Percentiles rank a stretch among this genome's conserved stretches.
Conservation (phyloP, 345 rosid genomes). For the Aethionema arabicum region DNA sequence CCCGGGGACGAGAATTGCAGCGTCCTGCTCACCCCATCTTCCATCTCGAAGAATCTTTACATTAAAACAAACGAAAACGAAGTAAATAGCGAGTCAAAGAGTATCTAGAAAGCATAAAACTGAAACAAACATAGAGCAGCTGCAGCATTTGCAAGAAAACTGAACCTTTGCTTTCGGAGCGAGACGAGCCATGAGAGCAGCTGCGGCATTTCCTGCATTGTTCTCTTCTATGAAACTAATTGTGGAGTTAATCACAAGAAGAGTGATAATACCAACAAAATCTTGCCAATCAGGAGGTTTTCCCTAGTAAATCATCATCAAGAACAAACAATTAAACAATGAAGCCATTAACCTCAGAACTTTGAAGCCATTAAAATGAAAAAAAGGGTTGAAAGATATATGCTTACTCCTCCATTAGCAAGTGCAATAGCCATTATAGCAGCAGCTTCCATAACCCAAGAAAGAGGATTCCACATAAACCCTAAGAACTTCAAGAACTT, state of each 20-base stretch:
- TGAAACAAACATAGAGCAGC: constrained; percentile 53
- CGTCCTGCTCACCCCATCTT: constrained; percentile 87
- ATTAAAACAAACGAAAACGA: neutral
- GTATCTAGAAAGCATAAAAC: too few relatives aligned
- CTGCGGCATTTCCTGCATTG: constrained; percentile 94
- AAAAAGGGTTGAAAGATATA: too few relatives aligned
- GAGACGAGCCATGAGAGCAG: constrained; percentile 94
- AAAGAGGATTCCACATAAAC: constrained; percentile 96
- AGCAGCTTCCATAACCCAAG: constrained; percentile 99
- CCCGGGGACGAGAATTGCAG: constrained; percentile 87
- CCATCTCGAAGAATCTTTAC: constrained; percentile 79
- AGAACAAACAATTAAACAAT: too few relatives aligned
- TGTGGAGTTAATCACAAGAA: constrained; percentile 83
- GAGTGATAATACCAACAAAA: constrained; percentile 69
- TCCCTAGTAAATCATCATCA: constrained; percentile 28
- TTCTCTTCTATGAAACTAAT: constrained; percentile 91
- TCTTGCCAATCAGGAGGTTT: constrained; percentile 96
- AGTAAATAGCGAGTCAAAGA: too few relatives aligned
- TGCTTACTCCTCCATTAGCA: constrained; percentile 54
- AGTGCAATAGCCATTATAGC: constrained; percentile 82
- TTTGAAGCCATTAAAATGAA: too few relatives aligned
- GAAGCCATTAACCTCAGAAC: too few relatives aligned
- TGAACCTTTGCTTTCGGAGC: constrained; percentile 91
- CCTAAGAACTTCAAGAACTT: constrained; percentile 82
- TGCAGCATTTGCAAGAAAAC: constrained; percentile 88